Conservation (phyloP, 2,329 filamentous ascomycete species). For the Lanzia echinophila region DNA sequence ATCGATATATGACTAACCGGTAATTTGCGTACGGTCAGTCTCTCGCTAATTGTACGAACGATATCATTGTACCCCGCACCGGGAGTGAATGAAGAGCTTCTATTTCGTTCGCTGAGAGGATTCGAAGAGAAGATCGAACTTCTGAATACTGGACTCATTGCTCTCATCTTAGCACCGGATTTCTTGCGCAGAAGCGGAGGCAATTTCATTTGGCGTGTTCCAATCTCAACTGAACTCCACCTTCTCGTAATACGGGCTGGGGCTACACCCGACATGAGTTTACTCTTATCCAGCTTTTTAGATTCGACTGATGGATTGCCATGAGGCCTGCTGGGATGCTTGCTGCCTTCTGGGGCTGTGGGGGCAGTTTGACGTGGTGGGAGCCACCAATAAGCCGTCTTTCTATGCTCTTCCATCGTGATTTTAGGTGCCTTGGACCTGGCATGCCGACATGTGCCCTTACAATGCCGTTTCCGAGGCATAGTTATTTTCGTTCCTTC, state of each 20-base stretch:
- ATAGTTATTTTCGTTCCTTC: slow-evolving; percentile 2
- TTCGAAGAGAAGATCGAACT: slow-evolving; percentile 1
- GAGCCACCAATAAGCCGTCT: slow-evolving; percentile 3
- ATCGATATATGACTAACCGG: slow-evolving; percentile 2
- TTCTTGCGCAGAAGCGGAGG: background rate
- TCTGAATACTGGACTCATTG: background rate
- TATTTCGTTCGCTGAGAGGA: slow-evolving; percentile 3
- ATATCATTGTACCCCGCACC: slow-evolving; percentile 16
- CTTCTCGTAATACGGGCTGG: slow-evolving; percentile 15
- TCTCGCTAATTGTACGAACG: slow-evolving; percentile 18
- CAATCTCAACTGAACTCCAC: slow-evolving; percentile 25
- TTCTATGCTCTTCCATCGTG: slow-evolving; percentile 2
- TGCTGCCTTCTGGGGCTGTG: slow-evolving; percentile 7
- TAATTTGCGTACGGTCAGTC: slow-evolving; percentile 17
- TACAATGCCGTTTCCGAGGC: background rate
- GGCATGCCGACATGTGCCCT: slow-evolving; percentile 6
- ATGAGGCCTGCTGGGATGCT: background rate
- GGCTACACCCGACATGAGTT: slow-evolving; percentile 2
- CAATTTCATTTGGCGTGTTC: slow-evolving; percentile 9
- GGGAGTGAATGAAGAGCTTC: slow-evolving; percentile 14
- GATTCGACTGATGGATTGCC: too few relatives aligned
- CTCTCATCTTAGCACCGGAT: background rate
- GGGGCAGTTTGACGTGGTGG: slow-evolving; percentile 14
- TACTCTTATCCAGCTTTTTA: background rate
- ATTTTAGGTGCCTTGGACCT: background rate